Percentiles rank a stretch among this genome's conserved stretches.
Evolutionary conservation across 257 asterid species (phyloP).

Genomic region (Solanum chilense): DNA sequence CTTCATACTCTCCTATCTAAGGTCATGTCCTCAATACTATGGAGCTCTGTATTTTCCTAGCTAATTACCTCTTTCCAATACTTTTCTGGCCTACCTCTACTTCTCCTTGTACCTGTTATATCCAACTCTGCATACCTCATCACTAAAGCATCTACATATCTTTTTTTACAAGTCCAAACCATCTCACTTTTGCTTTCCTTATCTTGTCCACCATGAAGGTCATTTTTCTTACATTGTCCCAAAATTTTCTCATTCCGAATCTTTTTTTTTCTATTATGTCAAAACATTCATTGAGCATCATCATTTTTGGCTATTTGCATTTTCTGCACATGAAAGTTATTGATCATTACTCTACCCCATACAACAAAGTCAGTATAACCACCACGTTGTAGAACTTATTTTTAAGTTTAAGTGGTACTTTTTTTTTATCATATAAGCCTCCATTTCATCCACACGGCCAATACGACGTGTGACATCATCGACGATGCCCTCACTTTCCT

Average conservation of each 20-base stretch:
- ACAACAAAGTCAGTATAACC: background rate
- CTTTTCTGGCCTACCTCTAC: background rate
- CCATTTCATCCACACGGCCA: background rate
- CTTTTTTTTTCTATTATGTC: background rate
- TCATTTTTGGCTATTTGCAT: background rate
- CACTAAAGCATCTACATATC: too few relatives aligned
- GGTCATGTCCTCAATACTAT: background rate
- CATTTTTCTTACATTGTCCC: background rate
- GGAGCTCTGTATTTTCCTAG: background rate
- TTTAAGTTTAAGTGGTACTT: background rate
- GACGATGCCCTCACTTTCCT: background rate
- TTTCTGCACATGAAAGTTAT: background rate
- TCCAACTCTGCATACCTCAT: background rate
- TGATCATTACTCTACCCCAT: background rate
- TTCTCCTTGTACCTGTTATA: background rate
- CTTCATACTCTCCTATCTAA: background rate
- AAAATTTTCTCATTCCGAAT: rapidly evolving
- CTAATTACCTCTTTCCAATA: too few relatives aligned
- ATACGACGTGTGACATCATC: background rate
- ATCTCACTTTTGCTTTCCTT: background rate
- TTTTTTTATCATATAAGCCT: background rate
- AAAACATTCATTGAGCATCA: background rate
- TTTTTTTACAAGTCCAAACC: background rate
- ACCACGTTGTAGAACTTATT: background rate
- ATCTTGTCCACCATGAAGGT: background rate